Evolutionary conservation across 1,139 yeast species (phyloP).

Genomic region (Kodamaea sp.): DNA sequence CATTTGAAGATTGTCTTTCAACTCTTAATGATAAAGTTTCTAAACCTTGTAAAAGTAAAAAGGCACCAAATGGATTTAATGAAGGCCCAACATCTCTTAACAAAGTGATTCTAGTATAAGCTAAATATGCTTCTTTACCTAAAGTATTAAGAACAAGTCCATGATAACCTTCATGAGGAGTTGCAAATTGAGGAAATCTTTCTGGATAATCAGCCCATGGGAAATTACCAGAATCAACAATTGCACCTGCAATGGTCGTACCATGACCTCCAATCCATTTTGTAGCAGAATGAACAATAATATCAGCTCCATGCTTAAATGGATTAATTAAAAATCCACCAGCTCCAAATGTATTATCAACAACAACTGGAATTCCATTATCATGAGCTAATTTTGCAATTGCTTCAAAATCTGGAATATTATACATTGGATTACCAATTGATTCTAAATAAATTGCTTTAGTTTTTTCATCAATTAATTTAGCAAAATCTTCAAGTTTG

Average conservation of each 20-base stretch:
- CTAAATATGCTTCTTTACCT: slow-evolving; percentile 75
- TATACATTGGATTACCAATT: slow-evolving; percentile 91
- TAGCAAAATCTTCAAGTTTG: slow-evolving; percentile 63
- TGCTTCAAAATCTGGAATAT: slow-evolving; percentile 85
- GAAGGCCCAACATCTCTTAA: slow-evolving; percentile 92
- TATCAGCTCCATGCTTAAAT: slow-evolving; percentile 82
- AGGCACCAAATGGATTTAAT: slow-evolving; percentile 83
- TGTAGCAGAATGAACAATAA: slow-evolving; percentile 86
- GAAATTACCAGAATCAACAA: slow-evolving; percentile 87
- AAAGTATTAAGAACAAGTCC: slow-evolving; percentile 78
- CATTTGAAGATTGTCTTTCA: slow-evolving; percentile 84
- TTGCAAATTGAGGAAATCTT: slow-evolving; percentile 84
- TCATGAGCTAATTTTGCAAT: slow-evolving; percentile 77
- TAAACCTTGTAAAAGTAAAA: slow-evolving; percentile 82
- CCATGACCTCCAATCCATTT: slow-evolving; percentile 99
- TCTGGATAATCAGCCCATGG: slow-evolving; percentile 85
- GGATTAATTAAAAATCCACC: slow-evolving; percentile 90
- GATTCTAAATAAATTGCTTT: slow-evolving; percentile 88
- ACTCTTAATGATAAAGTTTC: slow-evolving; percentile 92
- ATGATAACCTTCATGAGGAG: slow-evolving; percentile 92
- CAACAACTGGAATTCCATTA: slow-evolving; percentile 87
- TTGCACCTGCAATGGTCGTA: slow-evolving; percentile 88
- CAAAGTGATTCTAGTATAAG: slow-evolving; percentile 78
- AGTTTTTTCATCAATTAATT: slow-evolving; percentile 75
- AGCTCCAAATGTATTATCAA: slow-evolving; percentile 97